A percentile compares a stretch with the other conserved stretches of the same genome.
These are phyloP conservation scores for Kodamaea sp. DNA, from an alignment of 1,139 yeast species.

Conservation along the genomic window DNA sequence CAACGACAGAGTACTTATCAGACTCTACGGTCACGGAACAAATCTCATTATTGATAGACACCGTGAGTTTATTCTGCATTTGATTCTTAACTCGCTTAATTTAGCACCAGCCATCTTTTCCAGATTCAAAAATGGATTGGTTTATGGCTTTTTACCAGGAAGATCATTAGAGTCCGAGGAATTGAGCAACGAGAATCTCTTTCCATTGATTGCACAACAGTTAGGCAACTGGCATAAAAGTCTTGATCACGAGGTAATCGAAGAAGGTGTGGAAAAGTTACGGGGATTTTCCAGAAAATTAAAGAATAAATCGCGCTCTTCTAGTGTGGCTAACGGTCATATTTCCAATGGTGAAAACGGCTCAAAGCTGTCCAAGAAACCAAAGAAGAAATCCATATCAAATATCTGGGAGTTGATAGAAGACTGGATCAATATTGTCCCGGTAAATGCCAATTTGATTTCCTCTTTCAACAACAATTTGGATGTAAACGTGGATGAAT, in stretches of 20 bases:
- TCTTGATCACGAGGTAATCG: slow-evolving; percentile 47
- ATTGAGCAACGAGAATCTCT: slow-evolving; percentile 47
- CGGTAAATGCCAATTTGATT: slow-evolving; percentile 47
- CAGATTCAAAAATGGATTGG: slow-evolving; percentile 70
- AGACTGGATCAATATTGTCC: slow-evolving; percentile 64
- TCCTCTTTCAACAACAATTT: slow-evolving; percentile 41
- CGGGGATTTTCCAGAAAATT: slow-evolving; percentile 37
- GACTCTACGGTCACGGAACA: slow-evolving; percentile 80
- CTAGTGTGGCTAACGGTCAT: slow-evolving; percentile 5
- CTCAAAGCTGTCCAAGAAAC: slow-evolving; percentile 14
- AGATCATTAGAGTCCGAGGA: slow-evolving; percentile 61
- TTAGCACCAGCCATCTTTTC: slow-evolving; percentile 74
- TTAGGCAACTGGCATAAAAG: slow-evolving; percentile 72
- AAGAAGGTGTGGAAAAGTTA: slow-evolving; percentile 50
- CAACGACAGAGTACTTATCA: slow-evolving; percentile 49
- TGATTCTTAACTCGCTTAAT: slow-evolving; percentile 57
- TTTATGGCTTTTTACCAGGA: slow-evolving; percentile 72
- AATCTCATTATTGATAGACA: slow-evolving; percentile 72
- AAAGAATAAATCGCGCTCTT: slow-evolving; percentile 8
- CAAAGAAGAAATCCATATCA: slow-evolving; percentile 36
- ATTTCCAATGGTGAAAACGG: slow-evolving; percentile 4
- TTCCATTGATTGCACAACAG: slow-evolving; percentile 62
- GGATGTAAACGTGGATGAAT: slow-evolving; percentile 20
- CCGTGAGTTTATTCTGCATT: slow-evolving; percentile 72
- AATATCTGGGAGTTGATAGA: slow-evolving; percentile 62